These are phyloP conservation scores for Xylaria sp. DNA, from an alignment of 2,329 filamentous ascomycete species.

Conservation along the genomic window DNA sequence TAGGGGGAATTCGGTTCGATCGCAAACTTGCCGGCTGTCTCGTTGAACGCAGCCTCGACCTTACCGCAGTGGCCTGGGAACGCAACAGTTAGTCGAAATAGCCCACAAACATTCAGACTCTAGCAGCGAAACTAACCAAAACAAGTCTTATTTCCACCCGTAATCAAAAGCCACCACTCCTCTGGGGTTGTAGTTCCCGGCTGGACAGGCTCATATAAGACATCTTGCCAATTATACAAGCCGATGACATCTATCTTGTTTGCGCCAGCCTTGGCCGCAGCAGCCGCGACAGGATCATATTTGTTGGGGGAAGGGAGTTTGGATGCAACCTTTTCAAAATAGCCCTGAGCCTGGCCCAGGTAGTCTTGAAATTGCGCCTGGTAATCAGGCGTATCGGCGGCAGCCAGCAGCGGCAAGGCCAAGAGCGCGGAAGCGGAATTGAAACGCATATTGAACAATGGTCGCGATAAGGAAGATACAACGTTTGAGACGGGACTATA, in stretches of 20 bases:
- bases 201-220: conserved; percentile 70
- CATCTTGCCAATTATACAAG: conserved; percentile 76
- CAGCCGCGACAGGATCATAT: conserved; percentile 56
- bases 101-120: neutral
- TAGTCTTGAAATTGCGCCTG: conserved; percentile 72
- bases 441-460: conserved; percentile 65
- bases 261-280: conserved; percentile 61
- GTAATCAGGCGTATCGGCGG: conserved; percentile 66
- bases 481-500: conserved; percentile 23
- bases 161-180: conserved; percentile 80
- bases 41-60: conserved; percentile 73
- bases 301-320: conserved; percentile 61
- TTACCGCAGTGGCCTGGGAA: conserved; percentile 67
- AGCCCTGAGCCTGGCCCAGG: conserved; percentile 68
- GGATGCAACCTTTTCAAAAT: conserved; percentile 62
- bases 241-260: conserved; percentile 68
- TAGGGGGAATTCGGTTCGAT: conserved; percentile 70
- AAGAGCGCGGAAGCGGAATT: conserved; percentile 60
- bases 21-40: conserved; percentile 72
- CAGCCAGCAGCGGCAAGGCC: conserved; percentile 66
- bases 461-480: conserved; percentile 8
- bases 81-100: conserved; percentile 27
- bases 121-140: conserved; percentile 59
- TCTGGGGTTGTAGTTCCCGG: conserved; percentile 69
- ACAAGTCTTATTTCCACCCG: conserved; percentile 82